Evolutionary conservation across 2,329 filamentous ascomycete genomes (phyloP), one percentile per base, ranked within the genome.

Genomic region (Trichoderma aggressivum): DNA sequence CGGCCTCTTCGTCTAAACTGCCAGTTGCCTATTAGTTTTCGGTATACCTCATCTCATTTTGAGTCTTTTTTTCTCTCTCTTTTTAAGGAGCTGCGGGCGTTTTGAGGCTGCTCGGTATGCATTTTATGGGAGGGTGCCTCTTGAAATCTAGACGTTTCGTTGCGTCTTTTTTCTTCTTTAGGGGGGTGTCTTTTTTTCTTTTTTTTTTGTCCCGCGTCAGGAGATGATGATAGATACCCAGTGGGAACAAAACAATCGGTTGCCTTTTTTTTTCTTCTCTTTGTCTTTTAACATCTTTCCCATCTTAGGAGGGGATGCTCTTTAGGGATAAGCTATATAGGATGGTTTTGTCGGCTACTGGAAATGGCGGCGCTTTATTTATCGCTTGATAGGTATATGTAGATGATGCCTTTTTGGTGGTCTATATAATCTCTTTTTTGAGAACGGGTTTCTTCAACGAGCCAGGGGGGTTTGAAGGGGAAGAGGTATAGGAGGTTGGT

Each of bases 1-100:
- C 77, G 74, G 64, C 76, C 71, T 74, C 73, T 68, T 70, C n/a
- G 30, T 47, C 60, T 14, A 34, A 36, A 56, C 26, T 60, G 7
- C 66, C 66, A 11, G n/a, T 61, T 28, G 39, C 28, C 2, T 61
- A 34, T n/a, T 69, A 61, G 28, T 21, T 8, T 8, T 18, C 21
- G 8, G 28, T 21, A 50, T 1, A 47, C 18, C 21, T 21, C n/a
- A 50, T 21, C n/a, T 50, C 10, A 12, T 50, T 21, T 21, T 7
- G n/a, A 12, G n/a, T 50, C n/a, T 50, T 50, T 39, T 50, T 12
- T 10, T 14, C n/a, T 50, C 24, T 39, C 24, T 12, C 5, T 14
- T 50, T 14, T 5, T 11, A 24, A 12, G 21, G 47, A 24, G 47
- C 47, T 24, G 47, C 11, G 47, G 47, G 47, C n/a, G 47, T 53